Evolutionary conservation across 1,139 yeast genomes (phyloP).

Genomic region (Sugiyamaella castrensis): DNA sequence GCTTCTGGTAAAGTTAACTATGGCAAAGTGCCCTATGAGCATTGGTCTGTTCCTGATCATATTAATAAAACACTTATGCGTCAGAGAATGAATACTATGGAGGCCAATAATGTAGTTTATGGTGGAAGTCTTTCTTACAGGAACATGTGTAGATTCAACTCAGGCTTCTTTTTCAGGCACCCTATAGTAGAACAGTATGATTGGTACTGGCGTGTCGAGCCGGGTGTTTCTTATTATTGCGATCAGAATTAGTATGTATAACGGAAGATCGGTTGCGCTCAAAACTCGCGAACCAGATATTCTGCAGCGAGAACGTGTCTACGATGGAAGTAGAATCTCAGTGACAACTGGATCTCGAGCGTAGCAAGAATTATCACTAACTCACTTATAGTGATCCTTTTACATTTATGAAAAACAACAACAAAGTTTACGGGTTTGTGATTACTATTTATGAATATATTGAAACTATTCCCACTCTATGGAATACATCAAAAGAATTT

Average conservation of each 20-base stretch:
- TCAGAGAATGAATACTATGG: constrained; percentile 53
- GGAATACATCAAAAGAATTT: constrained; percentile 65
- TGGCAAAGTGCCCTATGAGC: constrained; percentile 59
- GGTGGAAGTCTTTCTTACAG: constrained; percentile 78
- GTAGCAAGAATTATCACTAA: constrained; percentile 19
- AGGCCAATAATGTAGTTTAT: constrained; percentile 62
- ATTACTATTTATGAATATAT: constrained; percentile 74
- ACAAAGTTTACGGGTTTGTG: constrained; percentile 83
- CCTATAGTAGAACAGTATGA: constrained; percentile 62
- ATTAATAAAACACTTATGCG: constrained; percentile 45
- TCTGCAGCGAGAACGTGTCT: too few relatives aligned
- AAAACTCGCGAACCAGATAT: too few relatives aligned
- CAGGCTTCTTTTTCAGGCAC: constrained; percentile 79
- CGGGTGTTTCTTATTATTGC: constrained; percentile 80
- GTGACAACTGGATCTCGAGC: too few relatives aligned
- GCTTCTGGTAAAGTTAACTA: constrained; percentile 77
- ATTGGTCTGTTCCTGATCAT: constrained; percentile 65
- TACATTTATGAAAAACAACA: constrained; percentile 62
- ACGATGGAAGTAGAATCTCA: too few relatives aligned
- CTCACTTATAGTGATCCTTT: constrained; percentile 61
- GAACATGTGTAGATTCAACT: constrained; percentile 78
- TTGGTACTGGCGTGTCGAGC: constrained; percentile 94
- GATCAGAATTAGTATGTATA: constrained; percentile 43
- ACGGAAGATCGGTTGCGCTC: too few relatives aligned
- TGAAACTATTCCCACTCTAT: constrained; percentile 80